These are phyloP conservation scores for Scutellaria minor DNA, from an alignment of 257 asterid genomes.

Conservation along the genomic window DNA sequence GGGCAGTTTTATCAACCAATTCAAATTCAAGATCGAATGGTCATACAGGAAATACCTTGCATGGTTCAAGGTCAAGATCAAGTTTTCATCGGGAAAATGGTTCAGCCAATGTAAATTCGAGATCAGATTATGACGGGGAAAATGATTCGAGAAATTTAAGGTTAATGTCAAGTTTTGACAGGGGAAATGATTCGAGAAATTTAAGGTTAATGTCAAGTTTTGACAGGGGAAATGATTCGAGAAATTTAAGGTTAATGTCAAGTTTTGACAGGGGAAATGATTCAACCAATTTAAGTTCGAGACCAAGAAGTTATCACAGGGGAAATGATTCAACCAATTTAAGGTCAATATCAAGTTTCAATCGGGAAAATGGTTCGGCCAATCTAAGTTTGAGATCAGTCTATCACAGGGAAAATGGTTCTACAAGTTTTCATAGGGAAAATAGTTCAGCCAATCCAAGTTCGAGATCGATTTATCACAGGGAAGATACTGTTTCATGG, in stretches of 20 bases:
- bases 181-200: not conserved
- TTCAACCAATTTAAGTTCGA: constrained; percentile 25
- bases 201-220: constrained; percentile 21
- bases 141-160: not conserved
- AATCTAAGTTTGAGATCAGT: not conserved
- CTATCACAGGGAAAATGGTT: not conserved
- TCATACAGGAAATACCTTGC: not conserved
- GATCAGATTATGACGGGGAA: not conserved
- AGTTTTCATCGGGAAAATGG: not conserved
- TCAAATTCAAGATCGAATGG: constrained; percentile 30
- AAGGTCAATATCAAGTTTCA: not conserved
- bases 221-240: not conserved
- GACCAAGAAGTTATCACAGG: not conserved
- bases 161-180: not conserved
- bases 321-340: not conserved
- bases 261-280: not conserved
- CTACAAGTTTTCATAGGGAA: not conserved
- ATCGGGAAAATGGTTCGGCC: not conserved
- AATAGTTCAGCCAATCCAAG: not conserved
- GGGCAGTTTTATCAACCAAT: constrained; percentile 5
- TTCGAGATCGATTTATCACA: not conserved
- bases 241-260: not conserved
- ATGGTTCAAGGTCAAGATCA: constrained; percentile 1
- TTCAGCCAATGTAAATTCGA: not conserved
- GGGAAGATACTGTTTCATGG: constrained; percentile 29